A percentile compares a stretch with the other conserved stretches of the same genome.
phyloP scores from a whole-genome alignment of 1,139 yeast species.

The Pichia sp. region DNA sequence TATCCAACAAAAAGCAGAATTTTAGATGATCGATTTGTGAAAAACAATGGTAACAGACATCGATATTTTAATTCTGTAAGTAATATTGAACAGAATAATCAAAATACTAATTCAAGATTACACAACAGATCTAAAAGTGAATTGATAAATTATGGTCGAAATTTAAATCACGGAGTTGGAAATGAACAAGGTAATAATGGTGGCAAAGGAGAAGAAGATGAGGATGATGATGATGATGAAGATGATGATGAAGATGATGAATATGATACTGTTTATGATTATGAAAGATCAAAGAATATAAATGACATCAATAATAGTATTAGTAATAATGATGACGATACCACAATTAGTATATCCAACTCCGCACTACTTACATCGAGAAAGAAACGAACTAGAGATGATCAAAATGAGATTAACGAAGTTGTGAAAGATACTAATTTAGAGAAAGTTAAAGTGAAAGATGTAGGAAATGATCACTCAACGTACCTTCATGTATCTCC shows the following conservation, averaged over 20 bases:
- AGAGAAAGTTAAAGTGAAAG: constrained; percentile 23
- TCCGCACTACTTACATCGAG: not conserved
- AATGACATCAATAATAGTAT: not conserved
- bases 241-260: constrained; percentile 6
- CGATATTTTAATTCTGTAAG: constrained; percentile 3
- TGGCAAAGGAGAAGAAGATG: not conserved
- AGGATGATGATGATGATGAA: not conserved
- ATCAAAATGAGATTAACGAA: constrained; percentile 22
- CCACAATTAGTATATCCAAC: not conserved
- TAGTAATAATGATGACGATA: not conserved
- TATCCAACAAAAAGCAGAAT: constrained; percentile 26
- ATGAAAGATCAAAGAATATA: not conserved
- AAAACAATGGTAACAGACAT: not conserved
- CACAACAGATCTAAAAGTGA: constrained; percentile 8
- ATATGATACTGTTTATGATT: not conserved
- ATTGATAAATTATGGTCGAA: not conserved
- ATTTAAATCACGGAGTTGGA: not conserved
- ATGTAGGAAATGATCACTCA: constrained; percentile 12
- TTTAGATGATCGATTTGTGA: constrained; percentile 1
- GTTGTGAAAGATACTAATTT: not conserved
- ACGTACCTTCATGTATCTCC: constrained; percentile 4
- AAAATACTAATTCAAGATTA: not conserved
- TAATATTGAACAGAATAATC: not conserved
- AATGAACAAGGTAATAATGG: not conserved
- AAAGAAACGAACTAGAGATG: constrained; percentile 12